Evolutionary conservation across 2,329 filamentous ascomycete genomes (phyloP), one percentile per base, ranked within the genome.

Genomic region (Podosphaera xanthii): DNA sequence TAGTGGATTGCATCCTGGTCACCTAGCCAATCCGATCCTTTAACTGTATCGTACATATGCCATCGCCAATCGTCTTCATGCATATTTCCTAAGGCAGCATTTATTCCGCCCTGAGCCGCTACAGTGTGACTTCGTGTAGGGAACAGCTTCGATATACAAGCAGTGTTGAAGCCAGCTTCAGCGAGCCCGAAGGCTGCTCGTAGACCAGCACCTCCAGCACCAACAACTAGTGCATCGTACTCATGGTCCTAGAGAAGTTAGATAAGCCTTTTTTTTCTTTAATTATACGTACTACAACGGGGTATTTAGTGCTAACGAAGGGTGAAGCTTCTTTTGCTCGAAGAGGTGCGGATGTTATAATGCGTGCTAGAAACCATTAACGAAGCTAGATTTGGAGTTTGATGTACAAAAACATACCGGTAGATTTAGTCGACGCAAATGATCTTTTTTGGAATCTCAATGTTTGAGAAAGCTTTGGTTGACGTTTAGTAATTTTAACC

Each of bases 41-140:
- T 96, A 71, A 96, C 90, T 50, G 90, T 96, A 73, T 96, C 90
- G 77, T 96, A 96, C 90, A 96, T 96, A 76, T 96, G 90, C 90
- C 90, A 96, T 77, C 89, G 83, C 90, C 90, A 96, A 76, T 96
- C 89, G 69, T 96, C 90, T 77, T 91, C 82, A 78, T 95, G 89
- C 90, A 96, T 96, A 76, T 94, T 95, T 70, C 87, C 87, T 60
- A 92, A 78, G 58, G 87, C 87, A 60, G 87, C 87, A 72, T 92
- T 92, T 77, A 92, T 91, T 69, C 87, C 87, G 70, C 87, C 87
- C 72, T 85, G 82, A 48, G 82, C 82, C 60, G 87, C 87, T 67
- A 92, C 87, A 7, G 87, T 92, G 73, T 92, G 87, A 71, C 80
- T 84, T 77, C 87, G 78, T 58, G 87, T 92, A 57, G 87, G 87